phyloP scores from a whole-genome alignment of 495 filamentous ascomycete genomes.

The Bathelium albidoporum region DNA sequence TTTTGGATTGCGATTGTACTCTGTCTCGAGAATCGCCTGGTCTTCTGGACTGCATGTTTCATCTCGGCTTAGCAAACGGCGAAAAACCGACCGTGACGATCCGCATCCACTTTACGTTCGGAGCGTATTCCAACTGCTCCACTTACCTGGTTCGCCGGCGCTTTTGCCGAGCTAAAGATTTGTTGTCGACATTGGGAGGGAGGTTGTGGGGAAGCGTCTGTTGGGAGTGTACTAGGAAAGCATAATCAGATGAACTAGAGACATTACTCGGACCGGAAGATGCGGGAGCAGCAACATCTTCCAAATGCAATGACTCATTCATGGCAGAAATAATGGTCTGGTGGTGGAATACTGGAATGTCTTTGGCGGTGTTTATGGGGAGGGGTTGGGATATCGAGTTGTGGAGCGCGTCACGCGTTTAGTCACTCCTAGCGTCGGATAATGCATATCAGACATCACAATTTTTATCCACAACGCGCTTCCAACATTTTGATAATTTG shows the following conservation, averaged over 20 bases:
- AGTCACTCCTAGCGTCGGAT: background rate
- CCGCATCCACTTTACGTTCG: background rate
- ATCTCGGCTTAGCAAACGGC: background rate
- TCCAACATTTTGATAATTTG: background rate
- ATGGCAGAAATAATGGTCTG: background rate
- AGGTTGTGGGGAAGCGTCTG: conserved; percentile 52
- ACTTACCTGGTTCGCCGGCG: conserved; percentile 50
- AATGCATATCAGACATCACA: background rate
- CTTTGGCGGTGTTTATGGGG: background rate
- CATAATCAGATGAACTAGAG: conserved; percentile 17
- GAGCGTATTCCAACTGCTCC: background rate
- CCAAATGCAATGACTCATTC: background rate
- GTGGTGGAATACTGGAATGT: background rate
- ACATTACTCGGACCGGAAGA: background rate
- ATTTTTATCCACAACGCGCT: background rate
- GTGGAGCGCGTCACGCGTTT: conserved; percentile 3
- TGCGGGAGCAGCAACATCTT: background rate
- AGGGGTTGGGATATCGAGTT: background rate
- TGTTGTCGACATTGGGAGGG: conserved; percentile 57
- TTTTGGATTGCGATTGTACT: conserved; percentile 76
- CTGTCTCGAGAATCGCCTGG: conserved; percentile 79
- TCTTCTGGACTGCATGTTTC: conserved; percentile 61
- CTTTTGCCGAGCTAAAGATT: conserved; percentile 56
- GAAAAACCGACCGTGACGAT: background rate
- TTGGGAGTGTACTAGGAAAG: conserved; percentile 61